Base-by-base conservation (phyloP, 768 basidiomycete genomes). In the Amanita brunnescens region DNA sequence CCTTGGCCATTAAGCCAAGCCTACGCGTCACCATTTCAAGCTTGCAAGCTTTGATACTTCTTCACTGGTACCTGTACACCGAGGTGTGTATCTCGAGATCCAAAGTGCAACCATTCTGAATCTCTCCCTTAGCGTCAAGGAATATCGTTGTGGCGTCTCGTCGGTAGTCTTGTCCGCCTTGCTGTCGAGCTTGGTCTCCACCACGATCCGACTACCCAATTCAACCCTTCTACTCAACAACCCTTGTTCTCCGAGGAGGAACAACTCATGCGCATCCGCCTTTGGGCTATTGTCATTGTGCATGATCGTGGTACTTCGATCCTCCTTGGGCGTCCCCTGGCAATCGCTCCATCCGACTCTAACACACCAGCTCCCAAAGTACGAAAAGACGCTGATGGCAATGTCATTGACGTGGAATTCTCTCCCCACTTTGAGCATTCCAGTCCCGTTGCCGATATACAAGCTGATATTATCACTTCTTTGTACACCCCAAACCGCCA, bases 61-160 rank as follows among this genome's bases (percentile, higher is more conserved):
- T 91, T 42, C 91, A 92, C 50, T 91, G 88, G 90, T 91, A 91
- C 65, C 75, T 92, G 18, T 92, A 91, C 59, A 89, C 83, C 18
- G 90, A 91, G 76, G 90, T 87, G 56, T 49, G 77, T 60, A 32
- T 8, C 12, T 16, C 3, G 54, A 39, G 2, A 20, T 1, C 8
- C 54, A 14, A 21, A 6, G 9, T 6, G 5, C 14, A 35, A 49
- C 18, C 42, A 4, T 6, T 44, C 52, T 32, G 1, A 44, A 16
- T 54, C 14, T 58, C 59, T 38, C 38, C 51, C 44, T 18, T 59
- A 92, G 89, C 81, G 89, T 57, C 88, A 90, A 77, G 89, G 89
- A n/a, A 80, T 88, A 56, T 85, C 87, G 1, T 70, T 92, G 2
- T 92, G 90, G 90, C 85, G 90, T 48, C 79, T 92, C 13, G 88